These are phyloP conservation scores for Arxiozyma telluris DNA, from an alignment of 1,139 yeast genomes.

Conservation along the genomic window DNA sequence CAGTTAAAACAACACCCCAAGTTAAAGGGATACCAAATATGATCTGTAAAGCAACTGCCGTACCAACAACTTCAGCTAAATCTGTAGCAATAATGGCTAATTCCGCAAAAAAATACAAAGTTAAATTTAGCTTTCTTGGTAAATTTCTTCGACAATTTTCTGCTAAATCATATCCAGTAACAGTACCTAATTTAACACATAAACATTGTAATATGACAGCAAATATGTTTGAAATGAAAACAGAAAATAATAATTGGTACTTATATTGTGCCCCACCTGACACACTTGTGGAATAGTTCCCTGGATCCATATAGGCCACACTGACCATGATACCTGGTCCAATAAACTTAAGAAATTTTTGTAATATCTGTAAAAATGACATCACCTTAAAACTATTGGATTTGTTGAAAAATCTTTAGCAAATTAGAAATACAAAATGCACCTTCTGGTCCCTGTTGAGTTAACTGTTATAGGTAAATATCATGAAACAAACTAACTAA, in stretches of 20 bases:
- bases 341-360: conserved; percentile 41
- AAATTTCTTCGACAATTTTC: conserved; percentile 56
- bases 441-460: background rate
- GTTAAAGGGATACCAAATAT: conserved; percentile 68
- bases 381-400: background rate
- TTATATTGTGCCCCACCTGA: conserved; percentile 86
- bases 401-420: background rate
- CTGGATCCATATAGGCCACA: conserved; percentile 97
- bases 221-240: conserved; percentile 72
- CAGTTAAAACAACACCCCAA: conserved; percentile 73
- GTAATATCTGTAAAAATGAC: conserved; percentile 4
- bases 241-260: conserved; percentile 71
- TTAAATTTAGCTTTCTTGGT: conserved; percentile 50
- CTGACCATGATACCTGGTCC: conserved; percentile 95
- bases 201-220: conserved; percentile 80
- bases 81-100: conserved; percentile 78
- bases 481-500: too few species aligned
- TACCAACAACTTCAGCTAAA: conserved; percentile 79
- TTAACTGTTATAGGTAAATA: too few species aligned
- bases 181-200: conserved; percentile 70
- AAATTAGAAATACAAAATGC: background rate
- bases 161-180: conserved; percentile 72
- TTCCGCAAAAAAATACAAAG: conserved; percentile 63
- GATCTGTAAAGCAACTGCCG: conserved; percentile 78
- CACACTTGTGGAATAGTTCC: conserved; percentile 91